phyloP scores from a whole-genome alignment of 345 rosid species.

The Acer saccharum region DNA sequence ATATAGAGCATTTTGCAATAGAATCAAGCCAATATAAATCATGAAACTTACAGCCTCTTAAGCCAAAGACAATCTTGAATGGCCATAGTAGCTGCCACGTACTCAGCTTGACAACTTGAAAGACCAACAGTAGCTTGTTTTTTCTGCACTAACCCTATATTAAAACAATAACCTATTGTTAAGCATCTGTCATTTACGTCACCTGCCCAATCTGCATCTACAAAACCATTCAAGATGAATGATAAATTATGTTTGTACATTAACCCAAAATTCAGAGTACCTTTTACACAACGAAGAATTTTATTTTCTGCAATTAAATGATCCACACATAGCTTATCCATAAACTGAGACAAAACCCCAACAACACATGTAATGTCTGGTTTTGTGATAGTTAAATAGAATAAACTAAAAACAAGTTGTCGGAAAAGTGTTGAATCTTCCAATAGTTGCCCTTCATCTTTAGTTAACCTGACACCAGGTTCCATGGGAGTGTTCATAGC shows the following conservation, averaged over 20 bases:
- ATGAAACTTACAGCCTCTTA: too few species aligned
- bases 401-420: slow-evolving; percentile 15
- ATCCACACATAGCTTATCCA: background rate
- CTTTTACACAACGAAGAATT: slow-evolving; percentile 9
- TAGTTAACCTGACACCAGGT: background rate
- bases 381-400: slow-evolving; percentile 22
- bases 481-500: slow-evolving; percentile 18
- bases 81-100: slow-evolving; percentile 6
- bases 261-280: background rate
- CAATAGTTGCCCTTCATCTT: background rate
- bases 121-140: background rate
- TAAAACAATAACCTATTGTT: background rate
- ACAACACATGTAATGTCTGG: background rate
- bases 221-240: background rate
- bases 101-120: slow-evolving; percentile 12
- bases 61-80: slow-evolving; percentile 11
- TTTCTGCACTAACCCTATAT: background rate
- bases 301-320: background rate
- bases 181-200: background rate
- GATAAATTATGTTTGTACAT: background rate
- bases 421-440: background rate
- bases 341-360: background rate
- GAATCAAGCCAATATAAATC: too few species aligned
- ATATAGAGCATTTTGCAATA: too few species aligned
- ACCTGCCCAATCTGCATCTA: slow-evolving; percentile 3